Percentiles rank a stretch among this genome's conserved stretches.
phyloP scores from a whole-genome alignment of 805 yeast species.

The Tetrapisispora nanseiensis region DNA sequence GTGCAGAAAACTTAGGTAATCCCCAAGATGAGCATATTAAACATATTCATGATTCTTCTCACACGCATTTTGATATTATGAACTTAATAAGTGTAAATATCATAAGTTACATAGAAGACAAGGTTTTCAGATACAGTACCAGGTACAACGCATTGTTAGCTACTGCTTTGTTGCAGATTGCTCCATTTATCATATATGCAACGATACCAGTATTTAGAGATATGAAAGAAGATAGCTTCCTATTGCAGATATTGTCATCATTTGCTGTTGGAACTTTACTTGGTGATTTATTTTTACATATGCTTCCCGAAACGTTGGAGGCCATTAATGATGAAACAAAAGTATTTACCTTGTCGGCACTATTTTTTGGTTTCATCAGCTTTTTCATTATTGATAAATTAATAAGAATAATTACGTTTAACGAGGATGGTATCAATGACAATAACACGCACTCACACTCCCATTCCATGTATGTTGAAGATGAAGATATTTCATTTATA shows the following conservation, averaged over 20 bases:
- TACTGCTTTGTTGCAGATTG: conserved; percentile 52
- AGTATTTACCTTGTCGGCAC: conserved; percentile 40
- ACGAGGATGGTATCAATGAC: conserved; percentile 5
- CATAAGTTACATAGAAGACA: conserved; percentile 3
- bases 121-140: conserved; percentile 29
- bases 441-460: conserved; percentile 31
- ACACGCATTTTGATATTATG: neutral
- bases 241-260: conserved; percentile 45
- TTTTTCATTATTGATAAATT: conserved; percentile 57
- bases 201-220: conserved; percentile 40
- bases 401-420: conserved; percentile 36
- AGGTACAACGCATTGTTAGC: conserved; percentile 56
- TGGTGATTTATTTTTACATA: conserved; percentile 66
- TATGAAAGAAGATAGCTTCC: conserved; percentile 4
- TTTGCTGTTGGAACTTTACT: conserved; percentile 70
- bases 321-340: conserved; percentile 34
- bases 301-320: conserved; percentile 59
- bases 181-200: conserved; percentile 49
- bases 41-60: conserved; percentile 3
- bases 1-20: neutral
- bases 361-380: conserved; percentile 49
- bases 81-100: neutral
- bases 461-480: conserved; percentile 23
- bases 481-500: neutral
- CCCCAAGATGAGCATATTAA: neutral